Evolutionary conservation across 1,284 basidiomycete species (phyloP).

Genomic region (Cryptococcus maquisensis): DNA sequence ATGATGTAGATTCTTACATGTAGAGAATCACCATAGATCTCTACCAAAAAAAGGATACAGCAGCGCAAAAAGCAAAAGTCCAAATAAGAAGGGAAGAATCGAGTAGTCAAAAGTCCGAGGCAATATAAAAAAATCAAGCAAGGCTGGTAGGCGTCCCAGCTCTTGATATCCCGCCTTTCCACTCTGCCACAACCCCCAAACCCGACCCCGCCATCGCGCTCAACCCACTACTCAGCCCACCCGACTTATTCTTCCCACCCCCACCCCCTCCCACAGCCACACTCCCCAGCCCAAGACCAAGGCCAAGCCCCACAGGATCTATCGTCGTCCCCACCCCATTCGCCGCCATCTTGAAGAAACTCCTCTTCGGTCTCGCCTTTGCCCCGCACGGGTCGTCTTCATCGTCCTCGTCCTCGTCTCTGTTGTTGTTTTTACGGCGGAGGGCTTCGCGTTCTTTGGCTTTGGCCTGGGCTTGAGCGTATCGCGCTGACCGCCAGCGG

Average conservation of each 20-base stretch:
- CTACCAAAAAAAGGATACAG: too few species aligned
- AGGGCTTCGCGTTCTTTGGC: too few species aligned
- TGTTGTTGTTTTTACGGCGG: neutral
- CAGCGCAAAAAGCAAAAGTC: neutral
- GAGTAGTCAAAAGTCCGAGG: too few species aligned
- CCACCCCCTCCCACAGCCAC: neutral
- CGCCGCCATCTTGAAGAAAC: neutral
- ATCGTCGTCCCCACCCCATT: conserved; percentile 1
- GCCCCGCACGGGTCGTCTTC: conserved; percentile 23
- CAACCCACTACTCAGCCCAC: too few species aligned
- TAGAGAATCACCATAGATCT: too few species aligned
- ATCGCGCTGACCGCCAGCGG: neutral
- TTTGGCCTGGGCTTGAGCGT: neutral
- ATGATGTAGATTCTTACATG: too few species aligned
- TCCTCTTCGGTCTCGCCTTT: conserved; percentile 18
- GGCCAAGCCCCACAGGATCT: neutral
- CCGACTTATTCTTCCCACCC: neutral
- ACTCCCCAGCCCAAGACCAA: neutral
- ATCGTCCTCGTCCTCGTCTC: neutral
- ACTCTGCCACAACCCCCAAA: neutral
- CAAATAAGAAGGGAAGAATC: too few species aligned
- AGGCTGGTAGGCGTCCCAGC: neutral
- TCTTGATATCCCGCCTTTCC: conserved; percentile 1
- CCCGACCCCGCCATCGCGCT: neutral
- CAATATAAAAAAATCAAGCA: too few species aligned